Conservation (phyloP, 345 rosid genomes). For the Nephelium lappaceum region DNA sequence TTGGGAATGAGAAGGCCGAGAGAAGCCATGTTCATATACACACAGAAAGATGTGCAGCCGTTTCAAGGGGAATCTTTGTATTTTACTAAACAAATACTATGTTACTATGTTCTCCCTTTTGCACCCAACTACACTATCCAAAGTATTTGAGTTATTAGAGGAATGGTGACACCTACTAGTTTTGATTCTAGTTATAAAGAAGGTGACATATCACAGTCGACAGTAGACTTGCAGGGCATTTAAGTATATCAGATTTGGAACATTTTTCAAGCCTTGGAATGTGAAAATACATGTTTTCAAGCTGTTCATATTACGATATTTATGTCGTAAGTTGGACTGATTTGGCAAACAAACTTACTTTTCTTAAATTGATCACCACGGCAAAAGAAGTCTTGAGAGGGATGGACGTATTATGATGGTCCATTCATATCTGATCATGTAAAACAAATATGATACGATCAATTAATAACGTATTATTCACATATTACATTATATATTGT, state of each 20-base stretch:
- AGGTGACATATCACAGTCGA: background rate
- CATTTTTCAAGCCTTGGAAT: background rate
- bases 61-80: conserved; percentile 44
- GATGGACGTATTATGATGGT: too few species aligned
- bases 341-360: too few species aligned
- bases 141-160: background rate
- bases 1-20: conserved; percentile 9
- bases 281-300: background rate
- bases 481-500: too few species aligned
- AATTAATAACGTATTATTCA: too few species aligned
- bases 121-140: background rate
- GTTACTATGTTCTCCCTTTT: background rate
- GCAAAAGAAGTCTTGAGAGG: too few species aligned
- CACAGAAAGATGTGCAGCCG: conserved; percentile 20
- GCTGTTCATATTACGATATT: background rate
- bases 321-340: background rate
- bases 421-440: too few species aligned
- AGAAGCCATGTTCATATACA: conserved; percentile 16
- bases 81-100: background rate
- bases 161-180: background rate
- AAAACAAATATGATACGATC: too few species aligned
- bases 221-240: background rate
- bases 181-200: background rate
- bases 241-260: conserved; percentile 2
- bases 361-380: too few species aligned